Base-by-base conservation (phyloP, 306 rosid species). In the Begonia masoniana region DNA sequence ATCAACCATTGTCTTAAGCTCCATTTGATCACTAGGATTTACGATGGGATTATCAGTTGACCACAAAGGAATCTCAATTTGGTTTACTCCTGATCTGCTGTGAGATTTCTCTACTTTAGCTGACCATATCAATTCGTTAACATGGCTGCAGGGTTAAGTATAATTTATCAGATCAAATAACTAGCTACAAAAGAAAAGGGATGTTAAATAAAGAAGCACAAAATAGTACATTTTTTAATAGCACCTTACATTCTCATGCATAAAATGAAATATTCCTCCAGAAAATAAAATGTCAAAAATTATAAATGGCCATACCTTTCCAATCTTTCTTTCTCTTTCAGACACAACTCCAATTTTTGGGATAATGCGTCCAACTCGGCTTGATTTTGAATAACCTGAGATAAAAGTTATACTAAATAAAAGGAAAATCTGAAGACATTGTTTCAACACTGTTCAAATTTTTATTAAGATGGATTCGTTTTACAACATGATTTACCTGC, bases 321-420 rank as follows among this genome's bases (percentile, higher is more conserved):
- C 60, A 81, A 64, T 16, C 58, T 68, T 56, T 74, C 86, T 67
- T 70, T 91, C 77, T 79, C 93, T 59, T 57, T 81, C 36, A 86
- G 68, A 77, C 82, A 91, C 46, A 64, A 59, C 65, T 73, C 87
- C 42, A 91, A 69, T 58, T 77, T 72, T 71, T 74, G 77, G 49
- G 48, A 61, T n/a, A 86, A 68, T 13, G 92, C 55, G 60, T 83
- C 96, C 72, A 79, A 69, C 74, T 86, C 99, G 26, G 81, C 81
- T 73, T 77, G 94, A 67, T 81, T 81, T 60, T 91, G 99, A 49
- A 91, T 91, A 61, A 92, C 93, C 99, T 91, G 78, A 15, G 65
- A 71, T 57, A 59, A 23, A 62, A 46, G 56, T 45, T 11, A 45
- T 45, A n/a, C 49, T 10, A 45, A 45, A 45, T 6, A 31, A 31